Evolutionary conservation across 495 filamentous ascomycete species (phyloP).

Genomic region (Aspergillus campestris): DNA sequence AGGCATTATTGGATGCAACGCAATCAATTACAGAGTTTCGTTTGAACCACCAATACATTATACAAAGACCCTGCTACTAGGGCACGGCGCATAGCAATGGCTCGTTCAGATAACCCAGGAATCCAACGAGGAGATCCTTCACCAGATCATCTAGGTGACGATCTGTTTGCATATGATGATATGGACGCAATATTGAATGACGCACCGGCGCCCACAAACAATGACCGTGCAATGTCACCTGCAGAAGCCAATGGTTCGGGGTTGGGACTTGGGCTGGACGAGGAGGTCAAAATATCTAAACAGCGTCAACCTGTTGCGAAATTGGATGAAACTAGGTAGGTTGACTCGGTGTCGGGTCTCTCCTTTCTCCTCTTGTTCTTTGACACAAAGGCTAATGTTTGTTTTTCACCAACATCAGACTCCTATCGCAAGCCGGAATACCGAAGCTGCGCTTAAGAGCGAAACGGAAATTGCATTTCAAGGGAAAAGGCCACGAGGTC

Average conservation of each 20-base stretch:
- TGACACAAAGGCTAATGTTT: too few species aligned
- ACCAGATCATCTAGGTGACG: slow-evolving; percentile 37
- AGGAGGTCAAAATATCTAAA: slow-evolving; percentile 73
- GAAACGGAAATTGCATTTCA: slow-evolving; percentile 65
- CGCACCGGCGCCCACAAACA: slow-evolving; percentile 21
- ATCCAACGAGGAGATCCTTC: slow-evolving; percentile 9
- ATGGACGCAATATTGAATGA: slow-evolving; percentile 43
- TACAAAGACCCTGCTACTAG: too few species aligned
- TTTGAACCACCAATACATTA: too few species aligned
- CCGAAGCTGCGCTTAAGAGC: slow-evolving; percentile 68
- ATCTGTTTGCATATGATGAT: slow-evolving; percentile 65
- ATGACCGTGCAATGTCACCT: slow-evolving; percentile 19
- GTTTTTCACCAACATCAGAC: slow-evolving; percentile 28
- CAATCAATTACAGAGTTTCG: too few species aligned
- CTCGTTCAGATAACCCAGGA: slow-evolving; percentile 7
- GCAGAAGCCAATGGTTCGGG: slow-evolving; percentile 23
- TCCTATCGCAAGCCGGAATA: slow-evolving; percentile 74
- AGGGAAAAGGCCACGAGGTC: slow-evolving; percentile 93
- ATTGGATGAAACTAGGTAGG: slow-evolving; percentile 71
- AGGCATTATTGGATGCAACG: too few species aligned
- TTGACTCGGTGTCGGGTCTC: not conserved
- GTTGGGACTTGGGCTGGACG: slow-evolving; percentile 63
- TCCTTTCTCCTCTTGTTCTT: not conserved
- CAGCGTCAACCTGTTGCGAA: slow-evolving; percentile 71
- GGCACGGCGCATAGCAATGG: slow-evolving; percentile 1